These are phyloP conservation scores for Orobanche coerulescens DNA, from an alignment of 257 asterid genomes.

Conservation along the genomic window DNA sequence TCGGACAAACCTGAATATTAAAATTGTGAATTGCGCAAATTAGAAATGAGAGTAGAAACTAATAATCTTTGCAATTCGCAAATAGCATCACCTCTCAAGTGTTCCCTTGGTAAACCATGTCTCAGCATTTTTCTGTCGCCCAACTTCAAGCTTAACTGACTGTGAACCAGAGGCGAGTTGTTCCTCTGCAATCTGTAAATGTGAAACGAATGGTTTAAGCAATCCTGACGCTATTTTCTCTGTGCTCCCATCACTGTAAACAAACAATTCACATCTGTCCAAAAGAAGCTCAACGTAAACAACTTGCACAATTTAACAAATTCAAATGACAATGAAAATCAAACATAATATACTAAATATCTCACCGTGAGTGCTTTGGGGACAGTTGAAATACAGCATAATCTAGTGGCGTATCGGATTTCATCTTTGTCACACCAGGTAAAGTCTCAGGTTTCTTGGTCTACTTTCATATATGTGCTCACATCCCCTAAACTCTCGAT, in stretches of 20 bases:
- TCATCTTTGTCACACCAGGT: conserved; percentile 41
- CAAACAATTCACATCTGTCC: conserved; percentile 80
- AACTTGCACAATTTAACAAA: conserved; percentile 14
- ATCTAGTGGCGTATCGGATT: conserved; percentile 57
- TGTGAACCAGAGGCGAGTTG: conserved; percentile 55
- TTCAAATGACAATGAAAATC: conserved; percentile 4
- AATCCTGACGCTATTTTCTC: conserved; percentile 95
- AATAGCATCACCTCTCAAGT: conserved; percentile 60
- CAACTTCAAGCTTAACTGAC: conserved; percentile 74
- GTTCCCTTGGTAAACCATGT: conserved; percentile 91
- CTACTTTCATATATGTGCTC: conserved; percentile 33
- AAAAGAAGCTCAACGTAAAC: conserved; percentile 24
- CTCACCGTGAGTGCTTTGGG: conserved; percentile 68
- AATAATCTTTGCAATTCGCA: conserved; percentile 15
- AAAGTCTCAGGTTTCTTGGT: conserved; percentile 17
- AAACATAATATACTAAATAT: conserved; percentile 1
- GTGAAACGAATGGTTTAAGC: conserved; percentile 81
- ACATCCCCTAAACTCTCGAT: conserved; percentile 18
- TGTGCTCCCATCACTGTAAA: conserved; percentile 60
- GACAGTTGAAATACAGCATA: conserved; percentile 85
- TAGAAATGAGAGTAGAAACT: not conserved
- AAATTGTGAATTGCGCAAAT: conserved; percentile 5
- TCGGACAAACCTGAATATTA: conserved; percentile 63
- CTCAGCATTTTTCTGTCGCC: conserved; percentile 39
- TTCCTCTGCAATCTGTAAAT: conserved; percentile 69